A percentile compares a stretch with the other conserved stretches of the same genome.
These are phyloP conservation scores for Ceratobasidium papillatum DNA, from an alignment of 1,284 basidiomycete species.

Conservation along the genomic window DNA sequence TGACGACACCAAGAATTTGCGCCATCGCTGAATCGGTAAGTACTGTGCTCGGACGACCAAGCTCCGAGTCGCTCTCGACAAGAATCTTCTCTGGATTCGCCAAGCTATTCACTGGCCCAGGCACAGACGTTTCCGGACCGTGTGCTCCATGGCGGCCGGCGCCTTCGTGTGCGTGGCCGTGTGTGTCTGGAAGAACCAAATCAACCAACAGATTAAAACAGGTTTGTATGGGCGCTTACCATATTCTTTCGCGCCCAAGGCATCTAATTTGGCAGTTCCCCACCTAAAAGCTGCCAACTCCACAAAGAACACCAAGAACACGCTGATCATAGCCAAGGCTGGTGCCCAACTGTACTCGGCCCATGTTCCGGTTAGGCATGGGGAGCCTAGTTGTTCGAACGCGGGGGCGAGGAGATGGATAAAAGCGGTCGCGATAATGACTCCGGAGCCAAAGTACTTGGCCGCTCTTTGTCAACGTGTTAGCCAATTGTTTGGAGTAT, in stretches of 20 bases:
- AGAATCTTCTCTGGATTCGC: constrained; percentile 8
- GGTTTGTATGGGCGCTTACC: constrained; percentile 18
- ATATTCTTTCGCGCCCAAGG: constrained; percentile 44
- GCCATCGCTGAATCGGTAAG: constrained; percentile 57
- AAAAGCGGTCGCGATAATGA: constrained; percentile 93
- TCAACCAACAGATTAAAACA: constrained; percentile 22
- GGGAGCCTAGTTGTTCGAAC: constrained; percentile 71
- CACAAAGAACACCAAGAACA: constrained; percentile 84
- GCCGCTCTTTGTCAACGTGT: constrained; percentile 67
- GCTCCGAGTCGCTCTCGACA: constrained; percentile 20
- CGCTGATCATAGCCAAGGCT: constrained; percentile 79
- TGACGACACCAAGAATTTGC: constrained; percentile 86
- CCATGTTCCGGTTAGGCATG: constrained; percentile 81
- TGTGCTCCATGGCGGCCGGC: constrained; percentile 73
- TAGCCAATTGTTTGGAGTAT: constrained; percentile 45
- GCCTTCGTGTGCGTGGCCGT: constrained; percentile 74
- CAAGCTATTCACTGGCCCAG: background rate
- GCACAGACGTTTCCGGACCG: constrained; percentile 62
- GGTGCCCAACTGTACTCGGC: constrained; percentile 79
- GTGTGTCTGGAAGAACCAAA: constrained; percentile 58
- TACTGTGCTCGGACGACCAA: constrained; percentile 20
- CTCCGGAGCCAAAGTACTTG: constrained; percentile 95
- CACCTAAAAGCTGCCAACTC: constrained; percentile 87
- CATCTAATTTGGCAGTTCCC: constrained; percentile 69
- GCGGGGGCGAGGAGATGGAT: constrained; percentile 86